Evolutionary conservation across 2,329 filamentous ascomycete species (phyloP).

Genomic region (Fusarium illudens): DNA sequence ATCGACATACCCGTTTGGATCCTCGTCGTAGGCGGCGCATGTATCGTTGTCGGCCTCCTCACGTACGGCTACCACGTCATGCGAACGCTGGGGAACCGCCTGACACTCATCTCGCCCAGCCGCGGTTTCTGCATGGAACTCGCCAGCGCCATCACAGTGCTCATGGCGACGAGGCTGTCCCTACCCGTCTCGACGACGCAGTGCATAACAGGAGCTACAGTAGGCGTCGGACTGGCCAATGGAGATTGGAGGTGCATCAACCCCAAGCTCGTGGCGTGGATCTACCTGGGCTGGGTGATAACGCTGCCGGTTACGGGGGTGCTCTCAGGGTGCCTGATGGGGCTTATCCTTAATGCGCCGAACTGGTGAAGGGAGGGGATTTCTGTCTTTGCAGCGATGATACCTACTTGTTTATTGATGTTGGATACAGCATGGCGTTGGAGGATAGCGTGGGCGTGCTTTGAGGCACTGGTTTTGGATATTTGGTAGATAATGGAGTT

Average conservation of each 20-base stretch:
- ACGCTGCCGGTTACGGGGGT: conserved; percentile 60
- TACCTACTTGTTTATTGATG: conserved; percentile 7
- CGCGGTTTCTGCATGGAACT: conserved; percentile 69
- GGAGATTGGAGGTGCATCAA: conserved; percentile 67
- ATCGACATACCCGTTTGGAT: conserved; percentile 68
- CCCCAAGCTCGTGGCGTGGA: conserved; percentile 68
- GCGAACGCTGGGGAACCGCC: conserved; percentile 68
- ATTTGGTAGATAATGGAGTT: not conserved
- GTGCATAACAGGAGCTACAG: conserved; percentile 70
- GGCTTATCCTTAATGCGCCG: conserved; percentile 62
- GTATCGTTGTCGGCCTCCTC: conserved; percentile 64
- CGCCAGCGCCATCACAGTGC: conserved; percentile 68
- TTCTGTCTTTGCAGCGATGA: conserved; percentile 3
- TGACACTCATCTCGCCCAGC: conserved; percentile 68
- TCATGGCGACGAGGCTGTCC: conserved; percentile 61
- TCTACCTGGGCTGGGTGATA: conserved; percentile 61
- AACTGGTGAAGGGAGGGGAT: conserved; percentile 37
- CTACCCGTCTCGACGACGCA: conserved; percentile 72
- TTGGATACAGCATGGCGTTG: conserved; percentile 23
- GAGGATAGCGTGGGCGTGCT: not conserved
- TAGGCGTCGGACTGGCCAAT: conserved; percentile 69
- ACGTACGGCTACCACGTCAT: conserved; percentile 72
- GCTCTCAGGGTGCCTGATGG: conserved; percentile 63
- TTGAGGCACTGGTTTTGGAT: not conserved
- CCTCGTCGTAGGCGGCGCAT: conserved; percentile 60